phyloP scores from a whole-genome alignment of 73 alveolate species.

The Paramecium biaurelia region DNA sequence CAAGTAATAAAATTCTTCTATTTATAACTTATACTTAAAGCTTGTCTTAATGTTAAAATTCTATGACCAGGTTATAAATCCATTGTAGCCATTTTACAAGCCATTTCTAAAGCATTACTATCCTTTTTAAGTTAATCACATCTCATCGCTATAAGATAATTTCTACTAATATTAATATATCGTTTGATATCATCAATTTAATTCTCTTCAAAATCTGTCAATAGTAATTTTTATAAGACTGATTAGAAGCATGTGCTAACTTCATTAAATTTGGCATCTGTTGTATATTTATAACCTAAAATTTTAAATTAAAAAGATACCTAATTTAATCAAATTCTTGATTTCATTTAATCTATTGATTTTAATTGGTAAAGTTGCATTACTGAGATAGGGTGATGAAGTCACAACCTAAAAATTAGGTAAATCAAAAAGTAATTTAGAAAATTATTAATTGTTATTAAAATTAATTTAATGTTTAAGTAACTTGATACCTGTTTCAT shows the following conservation, averaged over 20 bases:
- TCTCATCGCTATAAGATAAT: slow-evolving; percentile 52
- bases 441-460: neutral
- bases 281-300: slow-evolving; percentile 47
- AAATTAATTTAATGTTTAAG: neutral
- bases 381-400: neutral
- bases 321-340: neutral
- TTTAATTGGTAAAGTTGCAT: neutral
- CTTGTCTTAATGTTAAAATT: slow-evolving; percentile 49
- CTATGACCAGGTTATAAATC: slow-evolving; percentile 51
- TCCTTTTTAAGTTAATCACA: slow-evolving; percentile 47
- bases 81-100: slow-evolving; percentile 60
- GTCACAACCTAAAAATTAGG: neutral
- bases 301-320: neutral
- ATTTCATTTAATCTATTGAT: neutral
- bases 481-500: neutral
- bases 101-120: slow-evolving; percentile 26
- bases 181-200: neutral
- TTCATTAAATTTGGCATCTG: slow-evolving; percentile 60
- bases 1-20: slow-evolving; percentile 56
- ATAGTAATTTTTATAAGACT: slow-evolving; percentile 6
- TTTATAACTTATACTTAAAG: slow-evolving; percentile 52
- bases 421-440: neutral
- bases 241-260: slow-evolving; percentile 3
- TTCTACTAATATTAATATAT: neutral
- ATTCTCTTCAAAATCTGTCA: neutral